A percentile compares a stretch with the other conserved stretches of the same genome.
These are phyloP conservation scores for Paraurostyla sp. DNA, from an alignment of 73 alveolate species.

Conservation along the genomic window DNA sequence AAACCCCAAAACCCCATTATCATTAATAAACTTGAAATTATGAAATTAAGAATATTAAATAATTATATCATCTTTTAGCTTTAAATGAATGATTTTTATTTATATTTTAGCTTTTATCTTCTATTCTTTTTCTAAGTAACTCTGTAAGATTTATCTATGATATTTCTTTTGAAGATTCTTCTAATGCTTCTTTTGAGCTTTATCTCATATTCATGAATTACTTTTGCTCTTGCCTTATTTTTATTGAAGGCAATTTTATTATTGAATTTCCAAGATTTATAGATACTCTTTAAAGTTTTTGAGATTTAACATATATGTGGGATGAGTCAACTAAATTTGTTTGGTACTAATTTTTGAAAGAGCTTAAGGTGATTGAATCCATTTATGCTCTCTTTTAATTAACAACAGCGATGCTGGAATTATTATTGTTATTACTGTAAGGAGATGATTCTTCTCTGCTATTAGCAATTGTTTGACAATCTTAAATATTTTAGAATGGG, in stretches of 20 bases:
- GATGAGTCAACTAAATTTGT: background rate
- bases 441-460: constrained; percentile 34
- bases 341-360: background rate
- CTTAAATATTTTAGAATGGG: constrained; percentile 12
- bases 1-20: too few species aligned
- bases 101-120: constrained; percentile 17
- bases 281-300: background rate
- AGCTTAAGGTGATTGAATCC: background rate
- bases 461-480: background rate
- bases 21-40: too few species aligned
- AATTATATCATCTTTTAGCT: background rate
- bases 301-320: background rate
- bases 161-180: background rate
- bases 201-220: background rate
- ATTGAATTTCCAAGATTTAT: background rate
- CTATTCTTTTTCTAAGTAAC: background rate
- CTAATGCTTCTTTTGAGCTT: background rate
- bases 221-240: background rate
- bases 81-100: background rate
- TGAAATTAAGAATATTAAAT: too few species aligned
- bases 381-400: background rate
- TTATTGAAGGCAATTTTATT: background rate
- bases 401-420: background rate
- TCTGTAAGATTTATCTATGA: constrained; percentile 9
- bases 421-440: background rate